phyloP scores from a whole-genome alignment of 1,284 basidiomycete species.

The Rugosomyces carneus region DNA sequence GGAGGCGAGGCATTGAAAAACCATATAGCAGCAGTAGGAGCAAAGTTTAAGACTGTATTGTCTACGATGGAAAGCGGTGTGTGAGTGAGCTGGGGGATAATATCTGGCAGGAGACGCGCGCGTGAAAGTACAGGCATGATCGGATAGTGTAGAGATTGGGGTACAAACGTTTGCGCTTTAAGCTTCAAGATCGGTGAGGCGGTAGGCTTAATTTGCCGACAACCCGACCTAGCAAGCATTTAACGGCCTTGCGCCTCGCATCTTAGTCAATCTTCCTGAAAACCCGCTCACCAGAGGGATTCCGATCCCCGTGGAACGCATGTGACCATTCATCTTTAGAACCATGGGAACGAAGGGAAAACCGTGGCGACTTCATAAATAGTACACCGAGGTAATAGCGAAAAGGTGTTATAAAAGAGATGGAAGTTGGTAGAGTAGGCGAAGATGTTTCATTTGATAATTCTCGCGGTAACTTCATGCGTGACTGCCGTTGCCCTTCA shows the following conservation, averaged over 20 bases:
- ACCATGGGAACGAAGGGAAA: not conserved
- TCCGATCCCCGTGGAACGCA: no score
- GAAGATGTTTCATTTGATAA: conserved; percentile 13
- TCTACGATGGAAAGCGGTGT: conserved; percentile 29
- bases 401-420: conserved; percentile 7
- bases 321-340: no score
- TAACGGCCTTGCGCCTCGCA: not conserved
- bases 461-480: conserved; percentile 17
- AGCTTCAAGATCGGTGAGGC: no score
- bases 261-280: not conserved
- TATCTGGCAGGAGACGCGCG: conserved; percentile 15
- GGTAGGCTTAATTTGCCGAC: no score
- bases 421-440: conserved; percentile 7
- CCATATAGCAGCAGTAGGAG: conserved; percentile 27
- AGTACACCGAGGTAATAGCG: conserved; percentile 14
- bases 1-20: conserved; percentile 19
- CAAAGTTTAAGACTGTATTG: conserved; percentile 22
- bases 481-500: conserved; percentile 23
- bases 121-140: conserved; percentile 12
- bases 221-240: no score
- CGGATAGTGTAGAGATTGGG: not conserved
- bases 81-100: conserved; percentile 1
- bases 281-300: no score
- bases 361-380: conserved; percentile 2
- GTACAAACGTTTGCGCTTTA: no score